phyloP scores from a whole-genome alignment of 495 filamentous ascomycete species.

The Penicillium diatomitis region DNA sequence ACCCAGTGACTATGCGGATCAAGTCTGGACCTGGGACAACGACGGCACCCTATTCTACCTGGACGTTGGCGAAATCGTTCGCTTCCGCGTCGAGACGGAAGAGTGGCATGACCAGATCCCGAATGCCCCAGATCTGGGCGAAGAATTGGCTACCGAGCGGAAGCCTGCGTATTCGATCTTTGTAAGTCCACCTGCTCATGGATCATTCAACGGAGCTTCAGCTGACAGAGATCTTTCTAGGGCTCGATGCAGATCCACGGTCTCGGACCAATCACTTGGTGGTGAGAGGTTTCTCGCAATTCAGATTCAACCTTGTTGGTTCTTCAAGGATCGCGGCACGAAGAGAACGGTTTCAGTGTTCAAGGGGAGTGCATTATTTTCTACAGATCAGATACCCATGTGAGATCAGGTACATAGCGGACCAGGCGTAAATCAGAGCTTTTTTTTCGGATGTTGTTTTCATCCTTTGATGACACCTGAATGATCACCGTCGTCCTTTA shows the following conservation, averaged over 20 bases:
- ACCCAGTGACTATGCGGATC: constrained; percentile 55
- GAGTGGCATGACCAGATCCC: constrained; percentile 84
- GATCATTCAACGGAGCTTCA: neutral
- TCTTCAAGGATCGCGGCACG: too few species aligned
- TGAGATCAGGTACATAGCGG: constrained; percentile 1
- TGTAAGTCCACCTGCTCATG: constrained; percentile 31
- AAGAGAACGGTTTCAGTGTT: neutral
- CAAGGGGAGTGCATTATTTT: constrained; percentile 4
- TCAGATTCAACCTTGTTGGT: neutral
- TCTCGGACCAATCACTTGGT: constrained; percentile 42
- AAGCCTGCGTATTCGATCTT: constrained; percentile 60
- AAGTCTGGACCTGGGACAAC: constrained; percentile 72
- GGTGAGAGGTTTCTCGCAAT: constrained; percentile 19
- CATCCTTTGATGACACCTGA: neutral
- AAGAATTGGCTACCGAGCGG: constrained; percentile 39
- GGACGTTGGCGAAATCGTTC: constrained; percentile 80
- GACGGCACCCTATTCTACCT: constrained; percentile 66
- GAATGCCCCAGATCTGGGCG: constrained; percentile 46
- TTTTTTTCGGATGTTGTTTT: neutral
- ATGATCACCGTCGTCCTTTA: too few species aligned
- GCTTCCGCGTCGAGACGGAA: constrained; percentile 75
- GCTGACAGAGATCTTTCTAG: constrained; percentile 17
- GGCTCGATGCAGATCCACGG: constrained; percentile 47
- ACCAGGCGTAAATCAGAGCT: constrained; percentile 2
- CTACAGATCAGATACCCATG: constrained; percentile 18